Base-by-base conservation (phyloP, 2,329 filamentous ascomycete species). In the Phaeosphaeria sp. region DNA sequence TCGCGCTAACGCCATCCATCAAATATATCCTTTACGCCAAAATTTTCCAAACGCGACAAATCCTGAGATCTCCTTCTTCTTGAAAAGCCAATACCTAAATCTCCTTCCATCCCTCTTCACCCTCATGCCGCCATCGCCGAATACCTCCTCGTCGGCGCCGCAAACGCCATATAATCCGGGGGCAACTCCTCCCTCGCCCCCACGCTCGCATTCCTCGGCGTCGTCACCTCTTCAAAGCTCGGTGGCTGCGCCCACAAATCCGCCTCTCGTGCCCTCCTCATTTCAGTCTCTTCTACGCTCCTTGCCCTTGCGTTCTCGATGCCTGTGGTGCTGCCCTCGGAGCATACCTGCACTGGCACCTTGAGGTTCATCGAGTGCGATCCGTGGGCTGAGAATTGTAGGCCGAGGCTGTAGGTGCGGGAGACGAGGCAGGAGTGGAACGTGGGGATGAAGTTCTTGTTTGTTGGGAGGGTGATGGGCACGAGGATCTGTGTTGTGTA, bases 381-480 rank as follows among this genome's bases (percentile, higher is more conserved):
- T 51, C 79, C 74, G 3, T 72, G 63, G 49, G 86, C 81, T 3
- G 83, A 81, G 21, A 91, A 74, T 15, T 80, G 79, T 55, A 91
- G 75, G 52, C 87, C 84, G 15, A 92, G 81, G 3, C 79, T 74
- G 72, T 92, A 91, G 18, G 82, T 77, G 51, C 89, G 82, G n/a
- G 86, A 87, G 45, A 87, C 78, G 52, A 91, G 82, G 72, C 89
- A 92, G 40, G 84, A 83, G 78, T 91, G 87, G 77, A 91, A 92
- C 2, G 88, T 89, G 1, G 89, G 89, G 20, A 89, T 77, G 71
- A 89, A 89, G 24, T 82, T 78, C 65, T 88, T 89, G 60, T 79
- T 79, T n/a, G 71, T 67, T 0, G 89, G 88, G 0, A 90, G 80
- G 0, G 83, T 82, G 66, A 91, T 78, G 0, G 89, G 89, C 1